Evolutionary conservation across 192 early-diverging fungal genomes (phyloP), one percentile per base, ranked within the genome.

Genomic region (Coemansia sp.): DNA sequence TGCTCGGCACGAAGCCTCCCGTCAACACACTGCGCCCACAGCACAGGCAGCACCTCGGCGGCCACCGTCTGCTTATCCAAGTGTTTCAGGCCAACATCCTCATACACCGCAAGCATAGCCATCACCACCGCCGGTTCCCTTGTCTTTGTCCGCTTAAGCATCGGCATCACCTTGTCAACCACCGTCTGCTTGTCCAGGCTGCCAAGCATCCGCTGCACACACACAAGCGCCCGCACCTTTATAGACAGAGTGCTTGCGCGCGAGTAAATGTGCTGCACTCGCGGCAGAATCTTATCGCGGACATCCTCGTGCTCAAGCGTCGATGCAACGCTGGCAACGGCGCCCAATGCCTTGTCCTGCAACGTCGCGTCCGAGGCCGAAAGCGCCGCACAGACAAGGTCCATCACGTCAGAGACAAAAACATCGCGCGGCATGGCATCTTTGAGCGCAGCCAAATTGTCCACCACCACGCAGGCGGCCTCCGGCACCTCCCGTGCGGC

Each of bases 101-200:
- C 91, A 68, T 93, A 95, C 46, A 94, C 87, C 21, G 86, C 84
- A 47, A 94, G 73, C 26, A 93, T 88, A 6, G 91, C 90, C 79
- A 95, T 84, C 63, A 92, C 84, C 9, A 95, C 87, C 1, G 84
- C 85, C 0, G 92, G 89, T 66, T 95, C 93, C 5, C 90, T 84
- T 18, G 89, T 89, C 63, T 88, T 90, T 48, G 93, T 94, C 8
- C 87, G 84, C 41, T 85, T 85, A 56, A 95, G 70, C 62, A 94
- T 43, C 10, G 94, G 94, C n/a, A 95, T 74, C 19, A 95, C 49
- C 68, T 90, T 92, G 40, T 90, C 90, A 21, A 84, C 80, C 57
- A 93, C 86, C 2, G 88, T 88, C 54, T 82, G 84, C 69, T 88
- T 88, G 56, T 92, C 91, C 55, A 94, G 58, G 12, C 82, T 62